Evolutionary conservation across 805 yeast species (phyloP).

Genomic region (Priceomyces carsonii): DNA sequence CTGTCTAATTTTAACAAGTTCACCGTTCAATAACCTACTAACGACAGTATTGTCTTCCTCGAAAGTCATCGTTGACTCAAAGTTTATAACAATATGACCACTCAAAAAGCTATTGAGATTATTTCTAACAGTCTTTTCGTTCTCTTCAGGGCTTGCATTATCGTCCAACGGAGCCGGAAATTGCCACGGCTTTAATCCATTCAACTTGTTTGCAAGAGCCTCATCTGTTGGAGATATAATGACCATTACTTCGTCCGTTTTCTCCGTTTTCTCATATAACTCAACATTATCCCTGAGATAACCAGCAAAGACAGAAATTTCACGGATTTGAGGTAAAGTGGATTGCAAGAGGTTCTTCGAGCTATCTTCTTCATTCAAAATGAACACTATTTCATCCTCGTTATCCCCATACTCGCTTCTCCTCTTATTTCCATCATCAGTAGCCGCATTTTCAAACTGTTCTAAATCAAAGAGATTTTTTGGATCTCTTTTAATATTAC

Average conservation of each 20-base stretch:
- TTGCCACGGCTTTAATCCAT: constrained; percentile 77
- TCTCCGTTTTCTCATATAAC: constrained; percentile 49
- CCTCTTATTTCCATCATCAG: constrained; percentile 4
- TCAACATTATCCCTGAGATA: constrained; percentile 66
- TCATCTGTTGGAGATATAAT: constrained; percentile 72
- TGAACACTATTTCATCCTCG: constrained; percentile 12
- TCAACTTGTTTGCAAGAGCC: constrained; percentile 47
- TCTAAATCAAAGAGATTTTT: constrained; percentile 2
- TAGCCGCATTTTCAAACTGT: constrained; percentile 2
- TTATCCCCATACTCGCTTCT: constrained; percentile 8
- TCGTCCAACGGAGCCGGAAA: constrained; percentile 55
- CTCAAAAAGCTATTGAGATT: constrained; percentile 62
- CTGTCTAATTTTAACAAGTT: constrained; percentile 20
- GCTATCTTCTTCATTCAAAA: constrained; percentile 14
- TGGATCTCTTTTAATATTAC: constrained; percentile 9
- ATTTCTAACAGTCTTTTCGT: constrained; percentile 47
- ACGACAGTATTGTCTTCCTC: constrained; percentile 13
- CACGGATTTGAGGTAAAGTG: constrained; percentile 34
- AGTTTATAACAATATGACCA: constrained; percentile 54
- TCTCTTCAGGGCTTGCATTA: constrained; percentile 25
- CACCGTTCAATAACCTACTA: constrained; percentile 21
- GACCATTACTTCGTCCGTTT: constrained; percentile 42
- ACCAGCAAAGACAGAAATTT: constrained; percentile 62
- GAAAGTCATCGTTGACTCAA: constrained; percentile 19
- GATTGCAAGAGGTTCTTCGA: constrained; percentile 29